A percentile compares a stretch with the other conserved stretches of the same genome.
phyloP scores from a whole-genome alignment of 2,329 filamentous ascomycete species.

The Aspergillus sp. region DNA sequence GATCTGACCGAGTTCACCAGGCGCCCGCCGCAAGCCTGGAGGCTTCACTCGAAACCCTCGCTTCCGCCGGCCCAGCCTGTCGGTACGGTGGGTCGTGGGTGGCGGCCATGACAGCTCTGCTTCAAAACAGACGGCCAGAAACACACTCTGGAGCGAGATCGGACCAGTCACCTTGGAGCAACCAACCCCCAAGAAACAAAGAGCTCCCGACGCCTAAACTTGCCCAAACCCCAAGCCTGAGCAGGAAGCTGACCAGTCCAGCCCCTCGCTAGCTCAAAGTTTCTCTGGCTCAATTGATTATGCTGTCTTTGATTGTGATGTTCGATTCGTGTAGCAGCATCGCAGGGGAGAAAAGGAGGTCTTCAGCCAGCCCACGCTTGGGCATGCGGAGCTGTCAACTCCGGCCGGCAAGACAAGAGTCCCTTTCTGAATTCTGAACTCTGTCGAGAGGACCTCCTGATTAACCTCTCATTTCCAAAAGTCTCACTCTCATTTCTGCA shows the following conservation, averaged over 20 bases:
- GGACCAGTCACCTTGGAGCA: neutral
- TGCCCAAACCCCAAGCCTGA: neutral
- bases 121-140: neutral
- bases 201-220: neutral
- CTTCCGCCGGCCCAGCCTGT: conserved; percentile 9
- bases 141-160: neutral
- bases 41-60: neutral
- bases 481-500: neutral
- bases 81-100: conserved; percentile 11
- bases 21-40: neutral
- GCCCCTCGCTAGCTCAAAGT: neutral
- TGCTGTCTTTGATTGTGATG: neutral
- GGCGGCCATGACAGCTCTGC: conserved; percentile 6
- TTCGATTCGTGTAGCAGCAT: neutral
- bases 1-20: too few relatives aligned
- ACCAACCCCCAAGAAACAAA: neutral
- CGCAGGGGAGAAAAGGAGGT: neutral
- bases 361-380: neutral
- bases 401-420: neutral
- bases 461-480: neutral
- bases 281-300: neutral
- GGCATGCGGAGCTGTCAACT: neutral
- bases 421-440: neutral
- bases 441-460: too few relatives aligned
- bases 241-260: conserved; percentile 3